Percentiles rank a stretch among this genome's conserved stretches.
These are phyloP conservation scores for Prosopis cineraria DNA, from an alignment of 306 rosid species.

Conservation along the genomic window DNA sequence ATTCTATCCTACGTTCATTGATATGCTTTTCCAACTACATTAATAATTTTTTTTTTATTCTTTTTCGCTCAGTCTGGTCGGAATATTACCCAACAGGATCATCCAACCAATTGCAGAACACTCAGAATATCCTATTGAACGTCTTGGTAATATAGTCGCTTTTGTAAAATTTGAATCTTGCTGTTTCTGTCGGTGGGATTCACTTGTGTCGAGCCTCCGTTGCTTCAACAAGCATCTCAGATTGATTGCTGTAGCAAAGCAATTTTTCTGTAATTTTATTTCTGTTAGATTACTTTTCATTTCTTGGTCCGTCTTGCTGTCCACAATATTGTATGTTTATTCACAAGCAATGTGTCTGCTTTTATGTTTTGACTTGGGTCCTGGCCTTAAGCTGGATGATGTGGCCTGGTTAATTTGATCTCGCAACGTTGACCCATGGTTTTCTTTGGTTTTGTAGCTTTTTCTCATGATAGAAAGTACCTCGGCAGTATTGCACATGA, in stretches of 20 bases:
- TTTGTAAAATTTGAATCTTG: constrained; percentile 11
- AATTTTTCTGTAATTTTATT: neutral
- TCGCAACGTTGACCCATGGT: constrained; percentile 26
- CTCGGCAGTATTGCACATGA: constrained; percentile 90
- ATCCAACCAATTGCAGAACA: constrained; percentile 95
- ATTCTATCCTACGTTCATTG: constrained; percentile 2
- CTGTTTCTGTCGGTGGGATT: neutral
- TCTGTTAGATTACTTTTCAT: neutral
- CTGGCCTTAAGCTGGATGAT: neutral
- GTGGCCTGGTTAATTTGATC: neutral
- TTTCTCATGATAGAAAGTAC: constrained; percentile 77
- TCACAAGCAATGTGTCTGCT: constrained; percentile 12
- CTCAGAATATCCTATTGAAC: constrained; percentile 82
- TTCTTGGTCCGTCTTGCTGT: neutral
- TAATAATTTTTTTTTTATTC: constrained; percentile 10
- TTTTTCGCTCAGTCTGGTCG: constrained; percentile 61
- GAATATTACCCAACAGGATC: constrained; percentile 83
- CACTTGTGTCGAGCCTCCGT: constrained; percentile 1
- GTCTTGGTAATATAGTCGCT: constrained; percentile 66
- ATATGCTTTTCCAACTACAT: constrained; percentile 5
- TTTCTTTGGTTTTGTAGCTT: constrained; percentile 56
- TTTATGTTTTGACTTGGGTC: neutral
- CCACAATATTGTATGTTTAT: neutral
- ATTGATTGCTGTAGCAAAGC: neutral
- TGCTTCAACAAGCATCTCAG: neutral